Percentiles rank a stretch among this genome's conserved stretches.
These are phyloP conservation scores for Dalbergia cochinchinensis DNA, from an alignment of 306 rosid species.

Conservation along the genomic window DNA sequence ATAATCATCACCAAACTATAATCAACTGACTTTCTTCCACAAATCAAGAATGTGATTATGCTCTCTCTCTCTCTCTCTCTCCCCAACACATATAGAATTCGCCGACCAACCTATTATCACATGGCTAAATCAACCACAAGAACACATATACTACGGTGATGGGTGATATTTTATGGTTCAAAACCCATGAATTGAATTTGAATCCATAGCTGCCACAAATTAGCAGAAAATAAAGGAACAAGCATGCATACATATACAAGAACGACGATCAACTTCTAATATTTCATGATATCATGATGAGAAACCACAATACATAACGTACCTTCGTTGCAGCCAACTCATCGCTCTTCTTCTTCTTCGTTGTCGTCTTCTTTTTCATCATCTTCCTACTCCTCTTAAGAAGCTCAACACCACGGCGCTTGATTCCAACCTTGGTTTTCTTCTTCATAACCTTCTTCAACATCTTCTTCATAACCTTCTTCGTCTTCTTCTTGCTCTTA, in stretches of 20 bases:
- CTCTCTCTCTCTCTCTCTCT: constrained; percentile 27
- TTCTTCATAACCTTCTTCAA: constrained; percentile 31
- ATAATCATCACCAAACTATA: constrained; percentile 31
- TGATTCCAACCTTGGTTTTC: constrained; percentile 42
- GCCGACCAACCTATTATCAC: constrained; percentile 46
- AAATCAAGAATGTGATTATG: constrained; percentile 28
- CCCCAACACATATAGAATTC: constrained; percentile 27
- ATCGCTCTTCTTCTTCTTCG: constrained; percentile 45
- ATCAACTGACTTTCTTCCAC: constrained; percentile 41
- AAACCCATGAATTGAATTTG: neutral
- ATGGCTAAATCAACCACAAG: constrained; percentile 37
- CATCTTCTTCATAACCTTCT: constrained; percentile 36
- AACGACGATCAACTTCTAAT: constrained; percentile 19
- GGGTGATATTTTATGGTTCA: constrained; percentile 36
- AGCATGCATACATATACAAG: neutral
- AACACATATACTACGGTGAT: constrained; percentile 42
- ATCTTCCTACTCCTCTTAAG: constrained; percentile 40
- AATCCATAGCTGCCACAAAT: neutral
- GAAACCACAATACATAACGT: constrained; percentile 34
- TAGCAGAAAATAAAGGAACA: constrained; percentile 33
- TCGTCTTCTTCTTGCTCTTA: constrained; percentile 44
- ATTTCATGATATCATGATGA: constrained; percentile 51
- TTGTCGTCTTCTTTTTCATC: constrained; percentile 28
- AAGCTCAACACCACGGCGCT: neutral
- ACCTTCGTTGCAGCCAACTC: constrained; percentile 62